Evolutionary conservation across 2,329 filamentous ascomycete species (phyloP).

Genomic region (Clonostachys chloroleuca): DNA sequence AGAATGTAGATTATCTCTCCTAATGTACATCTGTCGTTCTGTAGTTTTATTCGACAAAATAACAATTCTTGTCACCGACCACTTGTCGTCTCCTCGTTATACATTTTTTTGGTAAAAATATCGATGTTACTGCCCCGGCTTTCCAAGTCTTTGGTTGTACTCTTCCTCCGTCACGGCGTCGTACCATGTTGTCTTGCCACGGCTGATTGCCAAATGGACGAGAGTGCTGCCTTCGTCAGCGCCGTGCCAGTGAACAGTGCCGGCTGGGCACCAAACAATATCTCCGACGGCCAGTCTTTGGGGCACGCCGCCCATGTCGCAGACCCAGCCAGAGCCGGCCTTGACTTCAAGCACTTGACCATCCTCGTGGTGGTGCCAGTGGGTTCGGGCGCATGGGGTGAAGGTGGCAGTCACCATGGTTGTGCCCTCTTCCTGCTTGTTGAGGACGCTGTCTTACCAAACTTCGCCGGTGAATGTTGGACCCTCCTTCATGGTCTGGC

Average conservation of each 20-base stretch:
- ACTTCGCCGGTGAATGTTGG: not conserved
- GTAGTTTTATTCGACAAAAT: too few species aligned
- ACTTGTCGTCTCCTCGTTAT: too few species aligned
- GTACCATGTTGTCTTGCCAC: constrained; percentile 28
- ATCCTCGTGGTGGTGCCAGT: constrained; percentile 38
- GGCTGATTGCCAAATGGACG: constrained; percentile 29
- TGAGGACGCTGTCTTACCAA: not conserved
- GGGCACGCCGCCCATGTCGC: constrained; percentile 29
- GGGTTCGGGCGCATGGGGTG: constrained; percentile 32
- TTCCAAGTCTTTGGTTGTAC: too few species aligned
- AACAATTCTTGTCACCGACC: too few species aligned
- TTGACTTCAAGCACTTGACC: constrained; percentile 34
- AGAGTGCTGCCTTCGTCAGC: constrained; percentile 30
- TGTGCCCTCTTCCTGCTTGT: not conserved
- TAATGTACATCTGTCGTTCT: too few species aligned
- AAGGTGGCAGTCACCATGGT: constrained; percentile 20
- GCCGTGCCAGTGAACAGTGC: constrained; percentile 38
- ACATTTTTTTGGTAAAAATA: too few species aligned
- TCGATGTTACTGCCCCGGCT: too few species aligned
- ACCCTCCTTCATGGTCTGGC: too few species aligned
- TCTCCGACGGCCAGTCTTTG: constrained; percentile 29
- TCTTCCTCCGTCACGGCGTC: constrained; percentile 22
- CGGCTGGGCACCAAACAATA: constrained; percentile 29
- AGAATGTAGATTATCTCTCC: too few species aligned
- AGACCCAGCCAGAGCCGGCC: constrained; percentile 32